Percentiles rank a stretch among this genome's conserved stretches.
Evolutionary conservation across 2,329 filamentous ascomycete species (phyloP).

Genomic region (Leptosphaerulina australis): DNA sequence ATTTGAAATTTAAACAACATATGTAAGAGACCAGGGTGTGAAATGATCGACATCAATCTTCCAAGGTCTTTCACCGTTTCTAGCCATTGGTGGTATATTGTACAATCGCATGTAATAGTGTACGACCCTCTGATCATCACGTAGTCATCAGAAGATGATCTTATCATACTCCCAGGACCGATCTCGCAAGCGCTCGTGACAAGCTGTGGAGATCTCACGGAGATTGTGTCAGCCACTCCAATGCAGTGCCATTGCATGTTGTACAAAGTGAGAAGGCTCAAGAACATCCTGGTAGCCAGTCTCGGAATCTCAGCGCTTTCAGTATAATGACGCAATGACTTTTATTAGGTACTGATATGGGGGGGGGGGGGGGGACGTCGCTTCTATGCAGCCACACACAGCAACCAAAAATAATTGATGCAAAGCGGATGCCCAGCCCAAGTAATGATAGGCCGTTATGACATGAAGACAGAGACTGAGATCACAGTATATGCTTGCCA

Average conservation of each 20-base stretch:
- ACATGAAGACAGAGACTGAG: constrained; percentile 22
- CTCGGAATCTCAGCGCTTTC: not conserved
- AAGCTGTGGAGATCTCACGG: not conserved
- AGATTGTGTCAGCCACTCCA: not conserved
- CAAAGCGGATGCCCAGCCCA: constrained; percentile 10
- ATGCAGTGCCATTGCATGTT: not conserved
- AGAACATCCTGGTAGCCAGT: not conserved
- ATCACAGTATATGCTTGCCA: constrained; percentile 32
- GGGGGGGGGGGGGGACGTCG: constrained; percentile 1
- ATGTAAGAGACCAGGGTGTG: not conserved
- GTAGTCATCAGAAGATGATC: constrained; percentile 3
- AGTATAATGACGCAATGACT: constrained; percentile 17
- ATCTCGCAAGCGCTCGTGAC: not conserved
- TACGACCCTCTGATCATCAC: constrained; percentile 9
- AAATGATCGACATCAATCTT: constrained; percentile 24
- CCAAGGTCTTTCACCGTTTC: constrained; percentile 4
- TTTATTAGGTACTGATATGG: constrained; percentile 25
- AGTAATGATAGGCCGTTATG: constrained; percentile 18
- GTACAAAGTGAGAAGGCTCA: not conserved
- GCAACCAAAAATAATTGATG: constrained; percentile 20
- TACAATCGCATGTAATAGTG: constrained; percentile 11
- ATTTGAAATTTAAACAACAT: not conserved
- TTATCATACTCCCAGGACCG: not conserved
- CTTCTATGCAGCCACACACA: constrained; percentile 15
- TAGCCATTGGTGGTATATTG: not conserved